A percentile compares a stretch with the other conserved stretches of the same genome.
These are phyloP conservation scores for Saccharomyces hybrid DNA, from an alignment of 1,139 yeast species.

Conservation along the genomic window DNA sequence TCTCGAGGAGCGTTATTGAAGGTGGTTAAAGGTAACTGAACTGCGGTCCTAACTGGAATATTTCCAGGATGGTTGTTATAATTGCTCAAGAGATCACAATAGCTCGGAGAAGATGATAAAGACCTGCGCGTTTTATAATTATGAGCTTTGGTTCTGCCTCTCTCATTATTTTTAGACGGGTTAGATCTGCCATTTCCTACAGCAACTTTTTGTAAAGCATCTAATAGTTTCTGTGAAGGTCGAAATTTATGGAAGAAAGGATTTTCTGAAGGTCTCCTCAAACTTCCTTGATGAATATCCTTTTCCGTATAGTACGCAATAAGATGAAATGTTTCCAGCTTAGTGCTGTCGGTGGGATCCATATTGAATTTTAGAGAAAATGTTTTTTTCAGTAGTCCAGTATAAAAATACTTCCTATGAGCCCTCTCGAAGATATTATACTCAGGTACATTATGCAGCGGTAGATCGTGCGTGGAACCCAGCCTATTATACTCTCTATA, in stretches of 20 bases:
- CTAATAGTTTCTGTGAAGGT: background rate
- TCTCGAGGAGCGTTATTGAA: background rate
- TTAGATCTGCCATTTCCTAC: background rate
- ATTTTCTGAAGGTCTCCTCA: conserved; percentile 54
- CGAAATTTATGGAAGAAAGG: conserved; percentile 12
- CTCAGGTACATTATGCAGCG: conserved; percentile 13
- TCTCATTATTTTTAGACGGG: background rate
- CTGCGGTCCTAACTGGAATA: background rate
- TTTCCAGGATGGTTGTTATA: background rate
- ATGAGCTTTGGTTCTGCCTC: background rate
- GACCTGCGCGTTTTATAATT: background rate
- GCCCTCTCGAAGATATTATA: conserved; percentile 1
- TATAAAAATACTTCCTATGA: conserved; percentile 53
- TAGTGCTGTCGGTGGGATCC: conserved; percentile 21
- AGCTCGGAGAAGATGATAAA: background rate
- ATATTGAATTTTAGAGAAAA: conserved; percentile 46
- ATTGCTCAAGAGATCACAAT: background rate
- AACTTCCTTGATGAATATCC: conserved; percentile 55
- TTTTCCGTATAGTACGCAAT: conserved; percentile 71
- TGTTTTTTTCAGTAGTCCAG: conserved; percentile 78
- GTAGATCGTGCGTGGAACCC: conserved; percentile 1
- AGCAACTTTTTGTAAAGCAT: background rate
- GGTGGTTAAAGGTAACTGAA: background rate
- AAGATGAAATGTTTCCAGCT: conserved; percentile 56
- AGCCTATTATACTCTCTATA: conserved; percentile 62